Base-by-base conservation (phyloP, 1,139 yeast genomes). In the Sugiyamaella japonica region DNA sequence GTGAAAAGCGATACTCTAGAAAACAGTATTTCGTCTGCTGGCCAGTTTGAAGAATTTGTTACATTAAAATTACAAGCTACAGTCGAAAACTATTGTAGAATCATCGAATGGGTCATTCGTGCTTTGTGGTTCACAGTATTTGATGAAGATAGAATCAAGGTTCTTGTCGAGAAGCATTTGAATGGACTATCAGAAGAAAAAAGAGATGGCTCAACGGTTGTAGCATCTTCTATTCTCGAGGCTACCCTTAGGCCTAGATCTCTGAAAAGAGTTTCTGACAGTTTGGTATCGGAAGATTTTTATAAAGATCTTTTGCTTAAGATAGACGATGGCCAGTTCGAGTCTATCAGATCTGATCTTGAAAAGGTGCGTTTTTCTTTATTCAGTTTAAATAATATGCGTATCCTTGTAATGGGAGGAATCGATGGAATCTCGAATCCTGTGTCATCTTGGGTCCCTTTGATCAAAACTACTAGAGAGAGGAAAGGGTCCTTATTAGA, bases 131-230 rank as follows among this genome's bases (percentile, higher is more conserved):
- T 80, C 63, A 78, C 87, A 16, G 78, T 82, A 4, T 89, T 89
- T 68, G 96, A 91, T 56, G 83, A 81, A 58, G 78, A 81, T 15
- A 79, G 98, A 67, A 79, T 90, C 20, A 78, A 78, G 59, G 82
- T 89, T 25, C 77, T 86, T 25, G 68, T 91, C 48, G 96, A 90
- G 60, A 89, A 88, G 65, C 76, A 86, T 49, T 72, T 90, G 57
- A 88, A 86, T 63, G 78, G 88, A 0, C 71, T 93, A 46, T 86
- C 96, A 0, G 96, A 89, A 55, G 75, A 79, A 44, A 91, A 90
- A 70, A 82, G 99, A 67, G 82, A 82, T 62, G 98, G 96, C 20
- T 82, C 82, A 49, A 70, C 78, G 2, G 85, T 91, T 83, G 73
- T 89, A 73, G 73, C 78, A 56, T 85, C 96, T 1, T 70, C 86